phyloP scores from a whole-genome alignment of 495 filamentous ascomycete genomes.

The Astrothelium macrocarpum region DNA sequence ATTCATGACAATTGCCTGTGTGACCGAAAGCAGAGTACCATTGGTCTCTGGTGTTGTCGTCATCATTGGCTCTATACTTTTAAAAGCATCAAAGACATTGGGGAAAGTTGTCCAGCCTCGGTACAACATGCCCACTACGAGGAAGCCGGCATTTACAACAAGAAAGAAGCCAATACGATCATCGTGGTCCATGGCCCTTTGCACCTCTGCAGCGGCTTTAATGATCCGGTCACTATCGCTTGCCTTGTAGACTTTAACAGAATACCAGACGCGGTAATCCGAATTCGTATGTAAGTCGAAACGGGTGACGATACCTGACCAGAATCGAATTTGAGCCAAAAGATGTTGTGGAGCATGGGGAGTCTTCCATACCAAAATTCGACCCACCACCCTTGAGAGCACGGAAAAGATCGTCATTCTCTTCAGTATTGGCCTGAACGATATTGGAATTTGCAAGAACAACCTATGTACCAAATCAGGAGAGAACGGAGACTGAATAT shows the following conservation, averaged over 20 bases:
- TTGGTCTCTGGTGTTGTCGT: slow-evolving; percentile 4
- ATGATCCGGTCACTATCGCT: neutral
- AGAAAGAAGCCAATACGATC: slow-evolving; percentile 15
- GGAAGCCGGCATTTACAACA: neutral
- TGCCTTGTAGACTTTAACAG: slow-evolving; percentile 8
- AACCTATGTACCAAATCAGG: slow-evolving; percentile 9
- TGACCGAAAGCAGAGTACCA: slow-evolving; percentile 8
- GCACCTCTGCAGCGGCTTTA: neutral
- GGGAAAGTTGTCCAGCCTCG: neutral
- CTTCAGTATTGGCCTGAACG: slow-evolving; percentile 27
- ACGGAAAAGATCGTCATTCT: slow-evolving; percentile 24
- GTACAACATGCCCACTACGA: neutral
- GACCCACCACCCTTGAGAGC: slow-evolving; percentile 35
- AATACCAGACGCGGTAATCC: slow-evolving; percentile 22
- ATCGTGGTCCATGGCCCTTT: slow-evolving; percentile 12
- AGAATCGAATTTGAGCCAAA: neutral
- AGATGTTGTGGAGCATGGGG: neutral
- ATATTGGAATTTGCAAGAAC: slow-evolving; percentile 30
- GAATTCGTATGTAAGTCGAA: slow-evolving; percentile 23
- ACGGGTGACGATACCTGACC: slow-evolving; percentile 25
- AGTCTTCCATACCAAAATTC: slow-evolving; percentile 30
- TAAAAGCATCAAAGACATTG: slow-evolving; percentile 7
- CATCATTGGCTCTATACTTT: slow-evolving; percentile 10
- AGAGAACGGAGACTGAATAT: neutral
- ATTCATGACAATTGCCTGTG: neutral